Evolutionary conservation across 129 eudicot species (phyloP).

Genomic region (Pittosporum tobira): DNA sequence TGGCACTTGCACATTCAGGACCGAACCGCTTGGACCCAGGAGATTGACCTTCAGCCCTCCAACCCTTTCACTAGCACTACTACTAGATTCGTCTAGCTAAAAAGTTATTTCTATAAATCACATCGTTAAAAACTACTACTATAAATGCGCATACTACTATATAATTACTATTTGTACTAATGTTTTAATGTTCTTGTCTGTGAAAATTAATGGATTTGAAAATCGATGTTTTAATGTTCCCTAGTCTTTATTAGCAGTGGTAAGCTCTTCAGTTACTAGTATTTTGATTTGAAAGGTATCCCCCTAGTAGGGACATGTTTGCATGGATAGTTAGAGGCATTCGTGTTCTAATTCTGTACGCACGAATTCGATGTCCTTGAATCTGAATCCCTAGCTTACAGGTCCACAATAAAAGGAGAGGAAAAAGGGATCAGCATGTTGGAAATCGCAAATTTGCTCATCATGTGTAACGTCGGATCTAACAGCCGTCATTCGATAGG

Average conservation of each 20-base stretch:
- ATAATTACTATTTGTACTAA: neutral
- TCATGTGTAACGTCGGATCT: too few species aligned
- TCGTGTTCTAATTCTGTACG: conserved; percentile 29
- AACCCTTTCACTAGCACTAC: conserved; percentile 7
- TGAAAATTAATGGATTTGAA: too few species aligned
- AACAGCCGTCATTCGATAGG: too few species aligned
- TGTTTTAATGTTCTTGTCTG: too few species aligned
- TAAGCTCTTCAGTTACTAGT: too few species aligned
- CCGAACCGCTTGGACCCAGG: conserved; percentile 73
- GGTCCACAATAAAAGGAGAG: neutral
- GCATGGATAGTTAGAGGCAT: conserved; percentile 16
- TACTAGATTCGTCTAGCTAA: conserved; percentile 23
- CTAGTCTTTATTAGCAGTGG: too few species aligned
- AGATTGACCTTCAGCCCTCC: conserved; percentile 58
- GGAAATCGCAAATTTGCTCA: too few species aligned
- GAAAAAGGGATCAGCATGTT: too few species aligned
- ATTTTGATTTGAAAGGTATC: too few species aligned
- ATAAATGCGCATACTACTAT: neutral
- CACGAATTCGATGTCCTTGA: conserved; percentile 1
- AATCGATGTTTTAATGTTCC: neutral
- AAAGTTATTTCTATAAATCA: neutral
- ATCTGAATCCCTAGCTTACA: neutral
- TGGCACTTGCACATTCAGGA: conserved; percentile 81
- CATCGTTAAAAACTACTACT: neutral
- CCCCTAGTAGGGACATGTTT: too few species aligned